phyloP scores from a whole-genome alignment of 2,329 filamentous ascomycete genomes.

The Chaetomiaceae sp. region DNA sequence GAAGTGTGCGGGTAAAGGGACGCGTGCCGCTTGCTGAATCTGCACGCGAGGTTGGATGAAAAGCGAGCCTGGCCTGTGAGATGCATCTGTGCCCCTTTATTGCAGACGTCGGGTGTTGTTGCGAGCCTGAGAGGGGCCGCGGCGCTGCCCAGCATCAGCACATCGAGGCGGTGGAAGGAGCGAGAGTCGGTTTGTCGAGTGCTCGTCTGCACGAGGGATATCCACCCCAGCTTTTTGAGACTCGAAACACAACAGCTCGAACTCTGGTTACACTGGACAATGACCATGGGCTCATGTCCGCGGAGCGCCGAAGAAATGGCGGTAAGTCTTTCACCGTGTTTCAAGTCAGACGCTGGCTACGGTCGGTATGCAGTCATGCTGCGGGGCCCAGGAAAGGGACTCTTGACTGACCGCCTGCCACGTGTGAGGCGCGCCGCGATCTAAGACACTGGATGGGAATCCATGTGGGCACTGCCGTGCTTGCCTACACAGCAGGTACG shows the following conservation, averaged over 20 bases:
- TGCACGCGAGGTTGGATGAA: slow-evolving; percentile 4
- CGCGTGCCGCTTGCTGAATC: no score
- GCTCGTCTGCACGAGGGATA: no score
- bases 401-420: slow-evolving; percentile 5
- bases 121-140: no score
- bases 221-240: no score
- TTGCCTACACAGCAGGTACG: background rate
- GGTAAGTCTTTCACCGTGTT: slow-evolving; percentile 7
- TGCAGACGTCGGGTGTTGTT: background rate
- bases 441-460: background rate
- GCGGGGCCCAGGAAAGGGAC: slow-evolving; percentile 5
- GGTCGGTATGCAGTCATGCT: slow-evolving; percentile 10
- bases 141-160: background rate
- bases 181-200: no score
- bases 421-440: slow-evolving; percentile 11
- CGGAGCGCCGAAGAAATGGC: background rate
- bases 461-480: background rate
- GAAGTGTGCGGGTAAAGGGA: slow-evolving; percentile 12
- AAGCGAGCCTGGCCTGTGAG: slow-evolving; percentile 3
- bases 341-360: background rate
- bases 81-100: background rate
- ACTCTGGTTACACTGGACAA: no score
- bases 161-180: background rate
- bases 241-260: no score
- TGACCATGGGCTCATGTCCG: no score